phyloP scores from a whole-genome alignment of 139 green algal species.

The Tetradesmus lagerheimii region DNA sequence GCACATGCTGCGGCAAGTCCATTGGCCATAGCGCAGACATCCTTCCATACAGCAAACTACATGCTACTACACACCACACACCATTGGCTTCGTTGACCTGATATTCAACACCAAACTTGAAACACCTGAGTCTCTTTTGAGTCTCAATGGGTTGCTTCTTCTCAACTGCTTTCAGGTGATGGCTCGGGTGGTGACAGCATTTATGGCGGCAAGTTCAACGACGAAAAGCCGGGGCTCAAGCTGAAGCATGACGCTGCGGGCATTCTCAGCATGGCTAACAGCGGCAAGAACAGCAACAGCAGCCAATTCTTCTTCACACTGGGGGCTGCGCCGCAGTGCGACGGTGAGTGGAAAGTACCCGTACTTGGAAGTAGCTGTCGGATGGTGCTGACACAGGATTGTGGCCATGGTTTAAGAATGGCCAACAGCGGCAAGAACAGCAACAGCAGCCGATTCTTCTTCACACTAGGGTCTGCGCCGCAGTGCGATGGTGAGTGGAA shows the following conservation, averaged over 20 bases:
- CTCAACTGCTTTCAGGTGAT: constrained; percentile 63
- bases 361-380: no score
- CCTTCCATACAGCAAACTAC: constrained; percentile 43
- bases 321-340: constrained; percentile 69
- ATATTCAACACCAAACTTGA: no score
- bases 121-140: no score
- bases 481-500: constrained; percentile 79
- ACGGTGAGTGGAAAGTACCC: constrained; percentile 65
- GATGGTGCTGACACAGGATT: not conserved
- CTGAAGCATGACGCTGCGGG: constrained; percentile 80
- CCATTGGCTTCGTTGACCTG: no score
- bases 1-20: constrained; percentile 84
- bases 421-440: constrained; percentile 93
- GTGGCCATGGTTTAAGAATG: constrained; percentile 73
- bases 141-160: not conserved
- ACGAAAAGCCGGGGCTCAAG: constrained; percentile 84
- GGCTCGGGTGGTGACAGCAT: constrained; percentile 88
- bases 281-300: constrained; percentile 92
- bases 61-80: no score
- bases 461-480: constrained; percentile 77
- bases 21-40: constrained; percentile 91
- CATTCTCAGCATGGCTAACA: constrained; percentile 88
- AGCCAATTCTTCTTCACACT: constrained; percentile 93
- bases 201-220: constrained; percentile 86
- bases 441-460: constrained; percentile 92